Conservation (phyloP, 352 stramenopile genomes). For the Globisporangium radiosum region DNA sequence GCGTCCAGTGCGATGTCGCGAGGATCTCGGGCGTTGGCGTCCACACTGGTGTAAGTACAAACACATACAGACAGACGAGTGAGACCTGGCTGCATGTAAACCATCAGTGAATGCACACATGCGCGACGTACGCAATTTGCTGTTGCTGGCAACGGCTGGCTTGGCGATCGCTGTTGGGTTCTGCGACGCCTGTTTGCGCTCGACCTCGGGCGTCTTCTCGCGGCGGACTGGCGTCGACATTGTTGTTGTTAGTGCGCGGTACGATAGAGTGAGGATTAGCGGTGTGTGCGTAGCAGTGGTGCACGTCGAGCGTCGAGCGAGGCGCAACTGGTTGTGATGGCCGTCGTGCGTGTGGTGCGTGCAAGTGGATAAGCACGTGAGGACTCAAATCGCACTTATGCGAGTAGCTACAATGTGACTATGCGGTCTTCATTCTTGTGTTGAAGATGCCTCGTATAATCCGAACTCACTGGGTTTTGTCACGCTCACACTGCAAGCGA, state of each 20-base stretch:
- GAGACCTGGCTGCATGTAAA: background rate
- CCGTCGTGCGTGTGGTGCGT: no score
- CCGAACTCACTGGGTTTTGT: no score
- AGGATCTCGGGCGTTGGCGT: conserved; percentile 36
- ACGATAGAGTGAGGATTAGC: no score
- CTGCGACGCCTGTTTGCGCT: conserved; percentile 4
- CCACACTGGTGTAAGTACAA: conserved; percentile 33
- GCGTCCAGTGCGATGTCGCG: conserved; percentile 55
- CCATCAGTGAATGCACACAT: conserved; percentile 1
- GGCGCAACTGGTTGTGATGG: no score
- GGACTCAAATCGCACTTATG: no score
- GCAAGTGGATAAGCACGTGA: no score
- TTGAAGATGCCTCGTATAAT: no score
- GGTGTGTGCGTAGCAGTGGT: no score
- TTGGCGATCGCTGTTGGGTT: background rate
- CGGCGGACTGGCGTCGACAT: background rate
- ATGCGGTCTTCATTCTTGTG: no score
- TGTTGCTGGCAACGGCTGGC: background rate
- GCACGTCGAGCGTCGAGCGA: no score
- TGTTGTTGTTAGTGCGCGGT: background rate
- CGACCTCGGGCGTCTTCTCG: conserved; percentile 1
- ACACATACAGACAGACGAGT: background rate
- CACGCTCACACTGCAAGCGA: no score
- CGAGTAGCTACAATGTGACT: no score
- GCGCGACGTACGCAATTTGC: background rate